Percentiles rank a stretch among this genome's conserved stretches.
Evolutionary conservation across 1,139 yeast species (phyloP).

Genomic region (Zygoascus hellenicus): DNA sequence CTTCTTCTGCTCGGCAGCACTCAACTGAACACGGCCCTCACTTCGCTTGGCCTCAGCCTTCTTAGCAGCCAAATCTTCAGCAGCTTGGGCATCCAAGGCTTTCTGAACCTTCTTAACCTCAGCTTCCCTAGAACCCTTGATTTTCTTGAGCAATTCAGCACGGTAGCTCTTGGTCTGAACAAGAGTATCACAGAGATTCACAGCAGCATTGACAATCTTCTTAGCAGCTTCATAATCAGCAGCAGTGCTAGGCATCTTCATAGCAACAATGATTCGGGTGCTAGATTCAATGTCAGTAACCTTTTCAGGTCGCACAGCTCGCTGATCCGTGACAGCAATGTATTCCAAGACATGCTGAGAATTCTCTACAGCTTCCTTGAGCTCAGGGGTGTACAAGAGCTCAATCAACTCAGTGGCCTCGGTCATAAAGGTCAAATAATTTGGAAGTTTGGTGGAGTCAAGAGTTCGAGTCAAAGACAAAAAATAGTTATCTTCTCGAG

Average conservation of each 20-base stretch:
- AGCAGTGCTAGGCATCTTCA: slow-evolving; percentile 44
- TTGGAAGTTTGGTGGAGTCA: slow-evolving; percentile 66
- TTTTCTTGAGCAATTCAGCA: slow-evolving; percentile 68
- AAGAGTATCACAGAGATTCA: slow-evolving; percentile 50
- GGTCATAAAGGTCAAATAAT: slow-evolving; percentile 75
- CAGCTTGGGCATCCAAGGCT: slow-evolving; percentile 52
- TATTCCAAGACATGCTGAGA: slow-evolving; percentile 54
- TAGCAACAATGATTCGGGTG: slow-evolving; percentile 51
- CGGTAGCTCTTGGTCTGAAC: slow-evolving; percentile 41
- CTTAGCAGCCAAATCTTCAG: slow-evolving; percentile 63
- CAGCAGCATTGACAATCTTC: slow-evolving; percentile 46
- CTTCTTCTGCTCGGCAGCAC: slow-evolving; percentile 59
- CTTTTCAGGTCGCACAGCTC: slow-evolving; percentile 54
- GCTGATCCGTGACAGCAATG: slow-evolving; percentile 80
- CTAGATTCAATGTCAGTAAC: slow-evolving; percentile 46
- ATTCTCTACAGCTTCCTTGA: slow-evolving; percentile 45
- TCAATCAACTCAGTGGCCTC: slow-evolving; percentile 81
- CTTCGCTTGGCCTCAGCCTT: slow-evolving; percentile 65
- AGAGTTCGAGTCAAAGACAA: slow-evolving; percentile 79
- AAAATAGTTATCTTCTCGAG: slow-evolving; percentile 72
- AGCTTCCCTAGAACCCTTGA: slow-evolving; percentile 65
- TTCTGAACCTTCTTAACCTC: slow-evolving; percentile 58
- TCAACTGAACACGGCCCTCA: slow-evolving; percentile 48
- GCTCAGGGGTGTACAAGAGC: slow-evolving; percentile 48
- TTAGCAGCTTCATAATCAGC: slow-evolving; percentile 45